Conservation (phyloP, 2,329 filamentous ascomycete species). For the Raffaelea albimanens region DNA sequence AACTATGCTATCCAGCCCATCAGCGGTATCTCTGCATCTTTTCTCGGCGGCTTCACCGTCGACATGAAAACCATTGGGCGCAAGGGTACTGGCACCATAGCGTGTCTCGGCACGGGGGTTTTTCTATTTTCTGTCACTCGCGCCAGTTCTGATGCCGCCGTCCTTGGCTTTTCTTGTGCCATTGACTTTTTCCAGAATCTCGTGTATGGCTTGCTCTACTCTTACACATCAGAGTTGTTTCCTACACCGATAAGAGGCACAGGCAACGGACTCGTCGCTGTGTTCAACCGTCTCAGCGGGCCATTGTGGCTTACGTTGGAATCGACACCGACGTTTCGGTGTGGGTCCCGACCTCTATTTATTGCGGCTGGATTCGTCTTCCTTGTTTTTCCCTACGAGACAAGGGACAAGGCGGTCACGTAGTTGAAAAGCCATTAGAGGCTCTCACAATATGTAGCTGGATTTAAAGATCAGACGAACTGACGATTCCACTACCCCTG, state of each 20-base stretch:
- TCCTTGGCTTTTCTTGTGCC: background rate
- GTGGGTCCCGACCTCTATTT: background rate
- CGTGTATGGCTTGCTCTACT: background rate
- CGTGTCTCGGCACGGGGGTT: background rate
- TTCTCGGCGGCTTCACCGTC: background rate
- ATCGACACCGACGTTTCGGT: background rate
- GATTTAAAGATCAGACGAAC: too few species aligned
- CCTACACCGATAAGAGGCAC: background rate
- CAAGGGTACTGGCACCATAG: background rate
- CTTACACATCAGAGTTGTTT: background rate
- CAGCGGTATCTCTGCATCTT: background rate
- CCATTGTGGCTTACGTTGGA: background rate
- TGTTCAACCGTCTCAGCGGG: background rate
- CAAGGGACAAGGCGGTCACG: slow-evolving; percentile 16
- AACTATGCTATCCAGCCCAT: background rate
- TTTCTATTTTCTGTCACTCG: background rate
- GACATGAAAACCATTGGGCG: background rate
- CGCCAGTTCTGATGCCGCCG: background rate
- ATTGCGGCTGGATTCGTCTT: background rate
- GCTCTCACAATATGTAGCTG: too few species aligned
- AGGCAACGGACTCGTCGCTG: background rate
- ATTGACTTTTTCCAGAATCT: background rate
- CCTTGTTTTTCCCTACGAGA: background rate
- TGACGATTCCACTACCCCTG: too few species aligned
- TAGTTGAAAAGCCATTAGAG: too few species aligned